These are phyloP conservation scores for Pseudonitzschia pungens DNA, from an alignment of 108 stramenopile genomes.

Conservation along the genomic window DNA sequence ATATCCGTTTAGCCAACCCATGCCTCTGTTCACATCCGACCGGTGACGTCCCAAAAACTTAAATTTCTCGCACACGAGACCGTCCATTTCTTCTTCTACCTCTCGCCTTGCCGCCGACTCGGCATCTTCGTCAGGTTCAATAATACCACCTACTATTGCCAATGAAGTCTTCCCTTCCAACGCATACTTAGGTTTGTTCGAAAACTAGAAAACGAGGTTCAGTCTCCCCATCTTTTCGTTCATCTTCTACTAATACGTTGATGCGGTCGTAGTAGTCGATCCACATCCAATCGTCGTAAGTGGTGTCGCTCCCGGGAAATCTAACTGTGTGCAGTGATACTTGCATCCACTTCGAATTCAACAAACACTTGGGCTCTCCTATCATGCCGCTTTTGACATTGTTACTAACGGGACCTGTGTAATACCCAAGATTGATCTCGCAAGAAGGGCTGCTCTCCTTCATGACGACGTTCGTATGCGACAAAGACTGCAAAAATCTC, in stretches of 20 bases:
- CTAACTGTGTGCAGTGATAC: constrained; percentile 66
- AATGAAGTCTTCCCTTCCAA: constrained; percentile 52
- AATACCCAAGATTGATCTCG: constrained; percentile 28
- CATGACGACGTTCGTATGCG: neutral
- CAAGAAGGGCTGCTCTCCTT: constrained; percentile 24
- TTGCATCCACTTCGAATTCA: constrained; percentile 76
- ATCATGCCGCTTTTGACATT: constrained; percentile 33
- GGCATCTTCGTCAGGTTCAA: constrained; percentile 71
- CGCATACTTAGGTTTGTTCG: constrained; percentile 83
- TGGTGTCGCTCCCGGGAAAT: constrained; percentile 35
- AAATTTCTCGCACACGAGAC: constrained; percentile 49
- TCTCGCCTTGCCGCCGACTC: constrained; percentile 59
- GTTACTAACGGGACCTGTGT: constrained; percentile 40
- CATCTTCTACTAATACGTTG: constrained; percentile 75
- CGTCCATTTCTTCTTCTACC: constrained; percentile 72
- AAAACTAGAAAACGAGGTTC: constrained; percentile 63
- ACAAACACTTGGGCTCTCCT: constrained; percentile 49
- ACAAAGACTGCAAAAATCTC: neutral
- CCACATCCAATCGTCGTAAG: constrained; percentile 84
- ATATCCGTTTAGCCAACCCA: constrained; percentile 75
- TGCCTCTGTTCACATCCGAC: constrained; percentile 81
- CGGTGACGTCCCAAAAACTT: constrained; percentile 63
- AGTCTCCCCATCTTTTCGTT: constrained; percentile 3
- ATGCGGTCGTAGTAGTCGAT: constrained; percentile 89
- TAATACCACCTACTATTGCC: constrained; percentile 80